Evolutionary conservation across 139 green algal species (phyloP).

Genomic region (Coelastrella sp.): DNA sequence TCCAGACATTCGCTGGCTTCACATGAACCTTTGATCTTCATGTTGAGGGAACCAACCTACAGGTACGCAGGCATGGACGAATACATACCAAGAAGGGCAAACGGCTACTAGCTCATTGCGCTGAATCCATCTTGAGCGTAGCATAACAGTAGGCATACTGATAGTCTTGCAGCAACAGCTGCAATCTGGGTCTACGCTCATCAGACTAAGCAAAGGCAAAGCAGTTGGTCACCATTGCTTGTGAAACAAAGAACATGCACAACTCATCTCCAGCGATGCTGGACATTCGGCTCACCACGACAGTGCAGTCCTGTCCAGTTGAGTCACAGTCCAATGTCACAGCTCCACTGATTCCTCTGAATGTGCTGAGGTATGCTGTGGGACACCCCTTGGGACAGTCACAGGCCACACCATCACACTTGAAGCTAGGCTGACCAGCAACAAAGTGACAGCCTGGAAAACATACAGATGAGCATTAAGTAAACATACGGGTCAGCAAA

Average conservation of each 20-base stretch:
- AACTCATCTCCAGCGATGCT: too few relatives aligned
- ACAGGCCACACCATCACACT: slow-evolving; percentile 58
- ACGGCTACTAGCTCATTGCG: too few relatives aligned
- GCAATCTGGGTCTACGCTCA: too few relatives aligned
- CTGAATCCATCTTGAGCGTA: too few relatives aligned
- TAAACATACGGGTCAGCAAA: too few relatives aligned
- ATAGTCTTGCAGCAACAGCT: too few relatives aligned
- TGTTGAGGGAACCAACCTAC: slow-evolving; percentile 32
- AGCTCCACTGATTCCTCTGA: slow-evolving; percentile 36
- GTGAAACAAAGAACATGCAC: too few relatives aligned
- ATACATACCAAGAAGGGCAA: too few relatives aligned
- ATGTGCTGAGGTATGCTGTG: neutral
- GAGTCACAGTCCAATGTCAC: slow-evolving; percentile 29
- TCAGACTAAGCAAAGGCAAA: too few relatives aligned
- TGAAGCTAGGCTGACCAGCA: slow-evolving; percentile 37
- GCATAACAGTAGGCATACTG: too few relatives aligned
- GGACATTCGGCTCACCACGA: slow-evolving; percentile 20
- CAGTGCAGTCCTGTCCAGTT: slow-evolving; percentile 5
- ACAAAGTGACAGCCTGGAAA: slow-evolving; percentile 56
- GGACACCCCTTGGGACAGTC: slow-evolving; percentile 52
- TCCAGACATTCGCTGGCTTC: slow-evolving; percentile 40
- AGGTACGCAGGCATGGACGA: neutral
- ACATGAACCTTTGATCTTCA: slow-evolving; percentile 6
- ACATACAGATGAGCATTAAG: too few relatives aligned
- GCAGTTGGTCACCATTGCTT: too few relatives aligned